A percentile compares a stretch with the other conserved stretches of the same genome.
phyloP scores from a whole-genome alignment of 2,329 filamentous ascomycete genomes.

The Penicillium sp. region DNA sequence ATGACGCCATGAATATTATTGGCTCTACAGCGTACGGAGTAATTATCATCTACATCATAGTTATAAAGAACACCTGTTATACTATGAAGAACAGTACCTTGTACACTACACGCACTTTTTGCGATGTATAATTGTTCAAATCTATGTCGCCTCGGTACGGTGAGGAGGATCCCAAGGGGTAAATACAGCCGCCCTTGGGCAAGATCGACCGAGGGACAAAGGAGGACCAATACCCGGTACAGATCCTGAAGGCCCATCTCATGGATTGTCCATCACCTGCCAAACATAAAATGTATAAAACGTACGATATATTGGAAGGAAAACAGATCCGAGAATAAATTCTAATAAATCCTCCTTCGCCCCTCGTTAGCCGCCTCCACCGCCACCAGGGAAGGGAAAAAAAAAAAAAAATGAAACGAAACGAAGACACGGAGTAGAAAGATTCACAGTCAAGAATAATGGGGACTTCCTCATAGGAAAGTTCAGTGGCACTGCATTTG shows the following conservation, averaged over 20 bases:
- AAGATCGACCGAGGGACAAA: conserved; percentile 3
- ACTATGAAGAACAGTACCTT: neutral
- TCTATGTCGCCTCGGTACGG: neutral
- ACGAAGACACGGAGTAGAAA: no score
- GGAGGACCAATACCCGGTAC: neutral
- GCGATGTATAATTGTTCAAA: neutral
- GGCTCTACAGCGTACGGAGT: neutral
- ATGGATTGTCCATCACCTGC: neutral
- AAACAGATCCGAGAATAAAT: neutral
- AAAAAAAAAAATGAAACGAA: neutral
- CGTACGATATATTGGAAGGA: neutral
- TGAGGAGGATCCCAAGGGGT: neutral
- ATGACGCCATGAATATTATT: conserved; percentile 17
- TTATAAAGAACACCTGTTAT: neutral
- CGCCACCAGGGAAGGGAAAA: neutral
- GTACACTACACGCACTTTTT: neutral
- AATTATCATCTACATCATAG: conserved; percentile 1
- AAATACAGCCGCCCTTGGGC: neutral
- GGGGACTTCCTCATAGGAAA: neutral
- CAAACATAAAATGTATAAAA: neutral
- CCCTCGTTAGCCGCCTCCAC: conserved; percentile 7
- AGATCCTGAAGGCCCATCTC: neutral
- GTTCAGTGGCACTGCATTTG: conserved; percentile 1
- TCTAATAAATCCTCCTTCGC: neutral
- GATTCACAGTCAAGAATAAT: neutral